Base-by-base conservation (phyloP, 371 early-diverging fungal species). In the Rhizopus microsporus region DNA sequence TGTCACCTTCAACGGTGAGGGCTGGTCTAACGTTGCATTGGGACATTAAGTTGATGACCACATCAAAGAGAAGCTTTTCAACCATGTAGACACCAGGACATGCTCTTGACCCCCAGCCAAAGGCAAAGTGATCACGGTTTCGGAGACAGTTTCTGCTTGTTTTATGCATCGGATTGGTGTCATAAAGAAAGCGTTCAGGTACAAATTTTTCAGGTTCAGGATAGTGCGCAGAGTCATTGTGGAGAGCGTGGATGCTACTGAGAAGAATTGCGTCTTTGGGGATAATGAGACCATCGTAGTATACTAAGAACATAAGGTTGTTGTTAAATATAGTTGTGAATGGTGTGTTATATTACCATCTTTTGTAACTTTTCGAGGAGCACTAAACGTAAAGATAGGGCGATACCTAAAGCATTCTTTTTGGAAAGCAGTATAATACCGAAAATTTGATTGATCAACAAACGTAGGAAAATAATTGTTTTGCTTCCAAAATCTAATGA, bases 351-450 rank as follows among this genome's bases (percentile, higher is more conserved):
- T 40, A n/a, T 57, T 71, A 65, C 68, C 42, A 35, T 78, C 75
- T 56, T 60, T 39, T 15, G 43, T 55, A 3, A 72, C 51, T 16
- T 47, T 51, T 16, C 73, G 75, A 13, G 73, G 72, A 9, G 67
- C 44, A 35, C 63, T 53, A 34, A 68, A 59, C 2, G 63, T 67
- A 37, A 56, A 63, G 10, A 65, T 50, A 10, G 71, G 62, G 7
- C 61, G 62, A 38, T 30, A 64, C 3, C 77, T 56, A 10, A 71
- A 23, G 12, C 56, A 51, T 53, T 76, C 74, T 35, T 71, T 71
- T 35, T 62, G 59, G 7, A 71, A 55, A 6, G 63, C 56, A 47
- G 57, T 59, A 16, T 60, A 60, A 34, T 68, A 71, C 6, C 66
- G 59, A 4, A 63, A 15, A n/a, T 56, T 53, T 9, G 48, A 31